These are phyloP conservation scores for Taiwanofungus camphoratus DNA, from an alignment of 1,284 basidiomycete species.

Conservation along the genomic window DNA sequence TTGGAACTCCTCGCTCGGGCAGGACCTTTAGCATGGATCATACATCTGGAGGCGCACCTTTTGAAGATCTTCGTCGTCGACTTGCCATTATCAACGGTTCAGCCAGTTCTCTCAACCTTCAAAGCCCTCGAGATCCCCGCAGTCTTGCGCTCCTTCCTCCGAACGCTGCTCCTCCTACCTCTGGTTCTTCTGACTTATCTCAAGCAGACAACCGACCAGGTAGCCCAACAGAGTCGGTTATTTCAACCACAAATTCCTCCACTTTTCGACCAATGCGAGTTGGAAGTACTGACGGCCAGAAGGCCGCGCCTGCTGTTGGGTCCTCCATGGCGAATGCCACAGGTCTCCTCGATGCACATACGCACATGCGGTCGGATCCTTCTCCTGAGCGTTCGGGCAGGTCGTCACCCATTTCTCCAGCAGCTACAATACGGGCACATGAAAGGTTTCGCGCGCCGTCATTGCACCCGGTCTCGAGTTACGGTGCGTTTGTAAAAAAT, in stretches of 20 bases:
- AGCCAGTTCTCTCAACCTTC: conserved; percentile 48
- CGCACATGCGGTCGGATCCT: conserved; percentile 53
- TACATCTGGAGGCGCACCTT: conserved; percentile 40
- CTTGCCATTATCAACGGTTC: conserved; percentile 68
- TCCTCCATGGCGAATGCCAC: conserved; percentile 74
- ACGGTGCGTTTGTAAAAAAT: conserved; percentile 63
- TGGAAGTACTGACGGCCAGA: conserved; percentile 65
- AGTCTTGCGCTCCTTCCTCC: conserved; percentile 30
- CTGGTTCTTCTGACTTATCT: conserved; percentile 31
- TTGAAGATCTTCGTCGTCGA: conserved; percentile 70
- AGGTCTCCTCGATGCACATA: conserved; percentile 69
- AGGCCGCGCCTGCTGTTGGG: conserved; percentile 80
- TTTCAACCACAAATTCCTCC: conserved; percentile 62
- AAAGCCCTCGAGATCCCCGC: conserved; percentile 40
- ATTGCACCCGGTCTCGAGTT: conserved; percentile 56
- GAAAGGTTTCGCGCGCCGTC: conserved; percentile 43
- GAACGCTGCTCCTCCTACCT: conserved; percentile 22
- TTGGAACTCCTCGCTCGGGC: conserved; percentile 42
- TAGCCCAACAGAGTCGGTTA: conserved; percentile 69
- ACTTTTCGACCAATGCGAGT: conserved; percentile 54
- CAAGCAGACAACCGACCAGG: conserved; percentile 47
- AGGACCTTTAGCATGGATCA: conserved; percentile 43
- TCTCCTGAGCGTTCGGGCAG: conserved; percentile 65
- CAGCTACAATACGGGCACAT: conserved; percentile 44
- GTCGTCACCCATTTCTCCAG: conserved; percentile 61